Evolutionary conservation across 352 stramenopile species (phyloP).

Genomic region (Phytophthora pistaciae): DNA sequence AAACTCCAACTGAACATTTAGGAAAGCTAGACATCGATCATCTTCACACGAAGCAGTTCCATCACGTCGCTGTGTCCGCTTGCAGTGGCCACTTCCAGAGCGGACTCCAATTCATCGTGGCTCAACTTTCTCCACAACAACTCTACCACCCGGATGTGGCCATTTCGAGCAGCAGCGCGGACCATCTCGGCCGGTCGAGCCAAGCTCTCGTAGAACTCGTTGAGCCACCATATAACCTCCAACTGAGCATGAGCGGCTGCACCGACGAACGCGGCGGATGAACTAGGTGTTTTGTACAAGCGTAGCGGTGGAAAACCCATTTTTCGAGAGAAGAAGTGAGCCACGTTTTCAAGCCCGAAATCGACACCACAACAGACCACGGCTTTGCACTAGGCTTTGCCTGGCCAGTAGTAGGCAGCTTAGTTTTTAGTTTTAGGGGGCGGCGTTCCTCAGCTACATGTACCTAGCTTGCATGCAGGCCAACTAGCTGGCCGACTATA

Average conservation of each 20-base stretch:
- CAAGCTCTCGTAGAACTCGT: slow-evolving; percentile 8
- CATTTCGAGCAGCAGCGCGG: slow-evolving; percentile 16
- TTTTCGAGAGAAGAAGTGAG: no score
- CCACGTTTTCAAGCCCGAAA: no score
- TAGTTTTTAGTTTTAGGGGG: no score
- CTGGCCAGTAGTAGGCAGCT: no score
- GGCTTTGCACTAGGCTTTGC: no score
- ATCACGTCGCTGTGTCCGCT: not conserved
- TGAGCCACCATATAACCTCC: slow-evolving; percentile 4
- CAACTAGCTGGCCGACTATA: no score
- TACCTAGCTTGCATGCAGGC: no score
- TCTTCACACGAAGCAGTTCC: not conserved
- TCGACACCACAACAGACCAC: no score
- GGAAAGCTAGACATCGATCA: not conserved
- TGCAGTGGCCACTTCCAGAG: slow-evolving; percentile 2
- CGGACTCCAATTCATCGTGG: slow-evolving; percentile 3
- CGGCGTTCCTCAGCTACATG: no score
- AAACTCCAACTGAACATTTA: not conserved
- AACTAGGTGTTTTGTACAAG: no score
- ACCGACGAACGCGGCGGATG: slow-evolving; percentile 1
- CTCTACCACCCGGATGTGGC: slow-evolving; percentile 9
- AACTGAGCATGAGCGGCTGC: not conserved
- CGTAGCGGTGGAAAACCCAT: no score
- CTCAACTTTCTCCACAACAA: slow-evolving; percentile 5
- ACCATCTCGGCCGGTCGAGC: slow-evolving; percentile 14